Percentiles rank a stretch among this genome's conserved stretches.
Conservation (phyloP, 768 basidiomycete genomes). For the Guyanaporus albipodus region DNA sequence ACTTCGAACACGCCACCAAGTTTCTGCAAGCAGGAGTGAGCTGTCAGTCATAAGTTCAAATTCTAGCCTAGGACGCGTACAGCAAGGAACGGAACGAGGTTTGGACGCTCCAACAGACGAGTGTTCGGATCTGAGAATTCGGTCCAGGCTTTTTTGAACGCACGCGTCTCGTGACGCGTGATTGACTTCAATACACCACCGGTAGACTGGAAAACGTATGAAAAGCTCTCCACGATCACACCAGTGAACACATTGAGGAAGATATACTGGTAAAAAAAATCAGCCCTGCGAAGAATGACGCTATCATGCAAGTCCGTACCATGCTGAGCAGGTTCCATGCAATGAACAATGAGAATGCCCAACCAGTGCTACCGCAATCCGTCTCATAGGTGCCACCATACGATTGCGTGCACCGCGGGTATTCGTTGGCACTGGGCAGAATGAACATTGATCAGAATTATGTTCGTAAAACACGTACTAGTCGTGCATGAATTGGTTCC, state of each 20-base stretch:
- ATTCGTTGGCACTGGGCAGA: constrained; percentile 56
- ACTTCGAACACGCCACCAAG: constrained; percentile 87
- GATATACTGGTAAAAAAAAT: constrained; percentile 62
- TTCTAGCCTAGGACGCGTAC: constrained; percentile 43
- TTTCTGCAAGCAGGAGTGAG: constrained; percentile 44
- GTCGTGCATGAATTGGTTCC: constrained; percentile 98
- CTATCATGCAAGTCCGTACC: constrained; percentile 42
- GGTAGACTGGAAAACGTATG: constrained; percentile 88
- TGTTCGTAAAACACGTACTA: constrained; percentile 46
- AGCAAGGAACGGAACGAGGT: constrained; percentile 75
- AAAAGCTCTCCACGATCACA: constrained; percentile 95
- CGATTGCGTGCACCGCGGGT: constrained; percentile 76
- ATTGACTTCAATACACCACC: constrained; percentile 71
- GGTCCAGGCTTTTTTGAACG: constrained; percentile 94
- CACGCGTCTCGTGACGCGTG: constrained; percentile 86
- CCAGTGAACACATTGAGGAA: constrained; percentile 96
- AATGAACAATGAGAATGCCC: constrained; percentile 89
- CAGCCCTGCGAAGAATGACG: constrained; percentile 9
- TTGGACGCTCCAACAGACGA: constrained; percentile 66
- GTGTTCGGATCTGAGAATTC: constrained; percentile 76
- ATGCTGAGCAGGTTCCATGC: constrained; percentile 95
- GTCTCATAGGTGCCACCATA: constrained; percentile 47
- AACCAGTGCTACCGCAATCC: constrained; percentile 85
- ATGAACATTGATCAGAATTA: background rate
- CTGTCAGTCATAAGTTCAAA: background rate